Evolutionary conservation across 169 alveolate species (phyloP).

Genomic region (Cryptosporidium tyzzeri): DNA sequence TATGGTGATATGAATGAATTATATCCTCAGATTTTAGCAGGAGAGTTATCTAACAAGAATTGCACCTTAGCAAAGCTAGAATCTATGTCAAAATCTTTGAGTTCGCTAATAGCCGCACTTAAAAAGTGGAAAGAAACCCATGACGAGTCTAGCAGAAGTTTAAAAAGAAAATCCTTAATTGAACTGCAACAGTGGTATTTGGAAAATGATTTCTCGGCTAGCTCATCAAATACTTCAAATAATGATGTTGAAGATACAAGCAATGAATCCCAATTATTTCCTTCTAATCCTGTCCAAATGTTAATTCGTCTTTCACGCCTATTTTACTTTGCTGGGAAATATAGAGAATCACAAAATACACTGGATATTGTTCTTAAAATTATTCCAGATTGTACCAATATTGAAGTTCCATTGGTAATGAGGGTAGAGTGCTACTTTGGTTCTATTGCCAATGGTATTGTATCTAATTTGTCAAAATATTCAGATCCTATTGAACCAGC

Average conservation of each 20-base stretch:
- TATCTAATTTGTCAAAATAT: constrained; percentile 36
- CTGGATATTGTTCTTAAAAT: constrained; percentile 48
- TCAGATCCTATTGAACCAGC: constrained; percentile 57
- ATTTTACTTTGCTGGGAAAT: constrained; percentile 50
- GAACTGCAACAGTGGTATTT: constrained; percentile 68
- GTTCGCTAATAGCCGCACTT: constrained; percentile 48
- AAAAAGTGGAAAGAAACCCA: constrained; percentile 73
- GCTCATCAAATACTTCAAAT: not conserved
- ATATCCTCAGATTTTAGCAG: constrained; percentile 31
- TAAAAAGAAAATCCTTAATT: constrained; percentile 48
- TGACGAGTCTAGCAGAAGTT: constrained; percentile 74
- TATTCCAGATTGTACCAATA: constrained; percentile 67
- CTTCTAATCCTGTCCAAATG: constrained; percentile 62
- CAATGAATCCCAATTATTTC: constrained; percentile 18
- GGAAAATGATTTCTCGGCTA: not conserved
- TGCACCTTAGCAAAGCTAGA: not conserved
- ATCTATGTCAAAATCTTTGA: constrained; percentile 20
- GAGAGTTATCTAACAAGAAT: constrained; percentile 12
- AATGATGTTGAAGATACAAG: not conserved
- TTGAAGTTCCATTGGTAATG: constrained; percentile 49
- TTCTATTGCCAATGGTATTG: constrained; percentile 70
- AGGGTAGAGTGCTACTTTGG: constrained; percentile 70
- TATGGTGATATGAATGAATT: constrained; percentile 50
- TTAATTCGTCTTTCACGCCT: constrained; percentile 47
- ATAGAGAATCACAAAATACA: constrained; percentile 56